These are phyloP conservation scores for Thuja plicata DNA, from an alignment of 83 land plant species.

Conservation along the genomic window DNA sequence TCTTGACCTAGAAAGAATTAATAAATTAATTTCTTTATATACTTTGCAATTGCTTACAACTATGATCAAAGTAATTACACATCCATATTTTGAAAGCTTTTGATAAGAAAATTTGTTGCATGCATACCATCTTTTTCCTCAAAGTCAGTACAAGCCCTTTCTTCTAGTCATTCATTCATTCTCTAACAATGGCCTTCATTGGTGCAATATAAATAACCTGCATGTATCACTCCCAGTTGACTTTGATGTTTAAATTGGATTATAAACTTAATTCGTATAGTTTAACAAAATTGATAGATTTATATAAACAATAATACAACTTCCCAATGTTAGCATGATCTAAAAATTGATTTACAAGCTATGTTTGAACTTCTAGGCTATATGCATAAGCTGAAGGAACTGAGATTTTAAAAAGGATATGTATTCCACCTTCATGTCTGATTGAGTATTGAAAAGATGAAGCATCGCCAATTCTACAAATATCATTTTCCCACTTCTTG, in stretches of 20 bases:
- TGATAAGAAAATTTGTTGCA: not conserved
- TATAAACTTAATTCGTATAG: not conserved
- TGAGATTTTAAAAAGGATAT: not conserved
- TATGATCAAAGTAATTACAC: not conserved
- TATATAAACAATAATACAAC: not conserved
- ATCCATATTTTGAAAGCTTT: not conserved
- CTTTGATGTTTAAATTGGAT: not conserved
- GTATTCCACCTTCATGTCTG: slow-evolving; percentile 91
- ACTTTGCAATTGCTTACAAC: not conserved
- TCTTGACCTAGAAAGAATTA: slow-evolving; percentile 69
- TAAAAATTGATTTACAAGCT: not conserved
- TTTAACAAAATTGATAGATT: not conserved
- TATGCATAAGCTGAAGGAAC: not conserved
- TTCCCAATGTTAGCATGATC: not conserved
- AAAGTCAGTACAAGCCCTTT: slow-evolving; percentile 69
- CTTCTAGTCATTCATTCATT: slow-evolving; percentile 93
- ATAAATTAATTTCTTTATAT: not conserved
- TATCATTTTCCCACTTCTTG: slow-evolving; percentile 99
- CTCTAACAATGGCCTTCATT: slow-evolving; percentile 92
- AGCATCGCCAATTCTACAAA: slow-evolving; percentile 96
- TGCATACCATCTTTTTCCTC: slow-evolving; percentile 82
- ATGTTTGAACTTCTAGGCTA: not conserved
- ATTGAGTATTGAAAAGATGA: slow-evolving; percentile 92
- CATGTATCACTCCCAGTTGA: not conserved
- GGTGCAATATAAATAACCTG: slow-evolving; percentile 98